Evolutionary conservation across 164 flowering plant genomes (phyloP).

Genomic region (Vitis rotundifolia): DNA sequence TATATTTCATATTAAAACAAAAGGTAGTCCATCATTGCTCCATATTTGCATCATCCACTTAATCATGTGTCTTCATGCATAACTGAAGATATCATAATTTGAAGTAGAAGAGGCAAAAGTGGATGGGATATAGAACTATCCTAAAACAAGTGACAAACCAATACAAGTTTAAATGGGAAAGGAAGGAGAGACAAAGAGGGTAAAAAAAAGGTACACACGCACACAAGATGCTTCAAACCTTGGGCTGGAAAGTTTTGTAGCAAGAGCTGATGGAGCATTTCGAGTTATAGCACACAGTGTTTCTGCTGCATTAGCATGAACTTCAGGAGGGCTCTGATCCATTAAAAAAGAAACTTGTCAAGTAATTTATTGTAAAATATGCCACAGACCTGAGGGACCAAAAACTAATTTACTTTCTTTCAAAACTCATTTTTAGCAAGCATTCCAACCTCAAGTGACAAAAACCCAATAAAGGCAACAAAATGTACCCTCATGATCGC

Average conservation of each 20-base stretch:
- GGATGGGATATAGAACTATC: too few relatives aligned
- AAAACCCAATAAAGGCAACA: not conserved
- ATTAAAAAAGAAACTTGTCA: constrained; percentile 9
- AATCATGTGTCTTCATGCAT: too few relatives aligned
- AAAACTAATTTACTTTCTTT: constrained; percentile 1
- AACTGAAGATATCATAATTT: too few relatives aligned
- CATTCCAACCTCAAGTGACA: not conserved
- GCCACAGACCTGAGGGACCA: not conserved
- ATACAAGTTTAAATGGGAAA: not conserved
- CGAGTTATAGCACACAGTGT: constrained; percentile 84
- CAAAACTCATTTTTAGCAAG: not conserved
- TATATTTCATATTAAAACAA: not conserved
- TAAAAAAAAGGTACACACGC: not conserved
- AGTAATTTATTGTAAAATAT: not conserved
- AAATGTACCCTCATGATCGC: not conserved
- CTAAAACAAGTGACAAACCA: not conserved
- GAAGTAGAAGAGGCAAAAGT: too few relatives aligned
- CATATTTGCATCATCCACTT: too few relatives aligned
- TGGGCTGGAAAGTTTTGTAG: constrained; percentile 79
- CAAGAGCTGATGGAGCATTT: constrained; percentile 76
- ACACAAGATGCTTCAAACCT: constrained; percentile 48
- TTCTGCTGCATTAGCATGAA: constrained; percentile 96
- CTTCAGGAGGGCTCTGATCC: constrained; percentile 80
- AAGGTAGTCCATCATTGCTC: too few relatives aligned
- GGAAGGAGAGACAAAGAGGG: not conserved